Base-by-base conservation (phyloP, 441 rosid genomes). In the Melastoma candidum region DNA sequence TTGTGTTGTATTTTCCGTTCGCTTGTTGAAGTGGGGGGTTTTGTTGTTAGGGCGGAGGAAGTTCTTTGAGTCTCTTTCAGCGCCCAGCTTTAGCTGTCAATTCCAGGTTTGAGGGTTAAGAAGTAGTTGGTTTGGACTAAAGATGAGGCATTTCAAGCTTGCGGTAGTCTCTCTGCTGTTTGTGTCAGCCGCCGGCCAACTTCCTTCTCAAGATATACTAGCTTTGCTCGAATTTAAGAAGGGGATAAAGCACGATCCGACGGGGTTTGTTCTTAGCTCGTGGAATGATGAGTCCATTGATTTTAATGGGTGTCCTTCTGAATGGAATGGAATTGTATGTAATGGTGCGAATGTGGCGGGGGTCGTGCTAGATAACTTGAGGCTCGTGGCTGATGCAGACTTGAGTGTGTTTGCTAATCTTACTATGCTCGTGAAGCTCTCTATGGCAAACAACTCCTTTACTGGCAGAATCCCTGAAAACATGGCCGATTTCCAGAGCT, bases 251-350 rank as follows among this genome's bases (percentile, higher is more conserved):
- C 94, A 84, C 73, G 98, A 88, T 69, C 98, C 97, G 24, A 79
- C 92, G n/a, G 95, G 97, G 47, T 93, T 67, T 81, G 95, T 93
- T 11, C 85, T 93, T 47, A 51, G 78, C 56, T 93, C 98, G 24
- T 93, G 98, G 98, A 88, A 84, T 54, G 97, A 93, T 47, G 98
- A 93, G 71, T 86, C 98, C 27, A 88, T 88, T 22, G 95, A 88
- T 64, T 93, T 86, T 59, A 73, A 88, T 64, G 98, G 98, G 26
- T 93, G 98, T 51, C 98, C 98, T 67, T 69, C 95, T 60, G 82
- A 95, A 0, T 93, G 98, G 98, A 88, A 93, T 71, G 98, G 98
- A 12, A 78, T 93, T 11, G 79, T 93, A 32, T 93, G 98, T 61
- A 93, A 86, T 58, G 89, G 86, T 14, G 97, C 81, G 41, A 84